Conservation (phyloP, 768 basidiomycete species). For the Terana coerulea region DNA sequence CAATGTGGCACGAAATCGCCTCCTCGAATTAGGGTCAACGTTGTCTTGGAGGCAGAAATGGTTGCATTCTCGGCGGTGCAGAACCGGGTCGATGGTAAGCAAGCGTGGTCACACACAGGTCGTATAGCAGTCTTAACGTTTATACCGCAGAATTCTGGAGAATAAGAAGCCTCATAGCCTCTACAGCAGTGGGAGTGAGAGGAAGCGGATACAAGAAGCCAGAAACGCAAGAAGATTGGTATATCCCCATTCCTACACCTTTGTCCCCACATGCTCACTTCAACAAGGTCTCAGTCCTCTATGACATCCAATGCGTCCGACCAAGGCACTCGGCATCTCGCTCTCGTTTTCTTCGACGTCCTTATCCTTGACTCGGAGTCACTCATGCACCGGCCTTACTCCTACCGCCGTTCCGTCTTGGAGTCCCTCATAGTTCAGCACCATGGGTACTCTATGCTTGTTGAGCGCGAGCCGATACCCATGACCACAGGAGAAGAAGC, state of each 20-base stretch:
- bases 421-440: slow-evolving; percentile 50
- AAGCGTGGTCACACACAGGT: background rate
- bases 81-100: slow-evolving; percentile 64
- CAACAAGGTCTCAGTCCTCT: slow-evolving; percentile 34
- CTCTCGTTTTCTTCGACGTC: slow-evolving; percentile 85
- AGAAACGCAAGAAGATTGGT: background rate
- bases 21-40: slow-evolving; percentile 18
- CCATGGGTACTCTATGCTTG: slow-evolving; percentile 63
- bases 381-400: slow-evolving; percentile 54
- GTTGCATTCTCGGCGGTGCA: slow-evolving; percentile 67
- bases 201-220: slow-evolving; percentile 7
- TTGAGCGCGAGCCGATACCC: slow-evolving; percentile 49
- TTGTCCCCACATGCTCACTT: background rate
- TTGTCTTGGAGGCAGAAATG: slow-evolving; percentile 83
- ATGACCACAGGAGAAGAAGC: slow-evolving; percentile 33
- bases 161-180: slow-evolving; percentile 56
- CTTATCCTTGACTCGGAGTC: slow-evolving; percentile 63
- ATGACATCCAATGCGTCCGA: slow-evolving; percentile 37
- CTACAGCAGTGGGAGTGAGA: slow-evolving; percentile 55
- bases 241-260: background rate
- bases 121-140: background rate
- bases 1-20: background rate
- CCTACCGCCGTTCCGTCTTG: slow-evolving; percentile 54
- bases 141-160: slow-evolving; percentile 64
- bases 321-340: slow-evolving; percentile 51